A percentile compares a stretch with the other conserved stretches of the same genome.
Conservation (phyloP, 2,329 filamentous ascomycete genomes). For the Xylariaceae sp. region DNA sequence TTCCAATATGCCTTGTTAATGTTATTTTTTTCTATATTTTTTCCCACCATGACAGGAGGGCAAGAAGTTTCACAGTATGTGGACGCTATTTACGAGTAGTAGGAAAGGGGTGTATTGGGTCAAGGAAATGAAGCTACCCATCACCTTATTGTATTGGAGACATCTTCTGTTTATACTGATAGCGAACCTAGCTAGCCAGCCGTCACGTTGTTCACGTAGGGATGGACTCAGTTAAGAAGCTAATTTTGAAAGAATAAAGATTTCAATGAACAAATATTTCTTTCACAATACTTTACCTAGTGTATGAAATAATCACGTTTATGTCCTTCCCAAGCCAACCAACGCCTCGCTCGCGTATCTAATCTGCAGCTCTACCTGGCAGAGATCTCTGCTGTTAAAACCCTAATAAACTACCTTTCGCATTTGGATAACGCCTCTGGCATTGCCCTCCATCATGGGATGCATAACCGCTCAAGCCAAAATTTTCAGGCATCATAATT, state of each 20-base stretch:
- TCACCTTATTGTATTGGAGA: conserved; percentile 6
- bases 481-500: no score
- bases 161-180: conserved; percentile 5
- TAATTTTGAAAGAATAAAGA: not conserved
- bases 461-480: no score
- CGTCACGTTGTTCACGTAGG: not conserved
- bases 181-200: not conserved
- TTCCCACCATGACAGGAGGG: not conserved
- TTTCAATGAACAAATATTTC: not conserved
- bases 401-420: no score
- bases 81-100: conserved; percentile 12
- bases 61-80: conserved; percentile 6
- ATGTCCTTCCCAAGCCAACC: no score
- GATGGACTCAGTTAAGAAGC: conserved; percentile 3
- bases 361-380: no score
- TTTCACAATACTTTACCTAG: no score
- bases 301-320: no score
- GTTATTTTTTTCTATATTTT: conserved; percentile 13
- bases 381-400: no score
- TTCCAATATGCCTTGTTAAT: conserved; percentile 17
- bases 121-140: conserved; percentile 11
- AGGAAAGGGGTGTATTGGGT: conserved; percentile 13
- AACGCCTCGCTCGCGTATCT: no score
- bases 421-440: no score
- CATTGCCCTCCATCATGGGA: no score